Conservation (phyloP, 2,329 filamentous ascomycete species). For the Plectosphaerella plurivora region DNA sequence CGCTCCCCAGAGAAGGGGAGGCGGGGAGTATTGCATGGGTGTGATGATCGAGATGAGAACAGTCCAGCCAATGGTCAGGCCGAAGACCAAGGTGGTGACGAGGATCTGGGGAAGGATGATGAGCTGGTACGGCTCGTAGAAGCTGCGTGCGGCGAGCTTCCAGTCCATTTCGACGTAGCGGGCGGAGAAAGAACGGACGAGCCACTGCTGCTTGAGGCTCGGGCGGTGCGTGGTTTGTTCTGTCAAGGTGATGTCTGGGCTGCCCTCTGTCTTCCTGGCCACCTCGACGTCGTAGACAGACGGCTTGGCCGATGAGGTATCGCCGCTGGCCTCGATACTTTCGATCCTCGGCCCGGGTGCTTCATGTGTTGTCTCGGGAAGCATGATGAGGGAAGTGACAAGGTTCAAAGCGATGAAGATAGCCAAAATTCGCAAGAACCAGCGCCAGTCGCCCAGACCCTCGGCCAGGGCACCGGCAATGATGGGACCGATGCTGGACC, state of each 20-base stretch:
- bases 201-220: constrained; percentile 1
- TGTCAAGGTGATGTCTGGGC: too few species aligned
- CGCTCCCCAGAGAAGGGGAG: constrained; percentile 5
- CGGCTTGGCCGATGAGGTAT: background rate
- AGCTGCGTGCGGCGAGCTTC: background rate
- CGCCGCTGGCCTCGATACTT: background rate
- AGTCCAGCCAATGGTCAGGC: constrained; percentile 8
- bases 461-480: constrained; percentile 10
- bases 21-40: constrained; percentile 3
- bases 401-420: constrained; percentile 12
- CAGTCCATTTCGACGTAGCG: constrained; percentile 8
- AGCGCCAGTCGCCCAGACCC: constrained; percentile 11
- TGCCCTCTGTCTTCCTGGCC: too few species aligned
- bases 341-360: background rate
- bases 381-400: constrained; percentile 11
- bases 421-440: constrained; percentile 12
- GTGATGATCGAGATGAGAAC: constrained; percentile 4
- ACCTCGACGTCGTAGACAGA: too few species aligned
- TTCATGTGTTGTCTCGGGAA: constrained; percentile 12
- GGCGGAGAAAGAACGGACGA: constrained; percentile 5
- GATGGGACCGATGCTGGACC: constrained; percentile 15
- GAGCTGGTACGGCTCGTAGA: constrained; percentile 2
- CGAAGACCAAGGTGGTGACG: constrained; percentile 6
- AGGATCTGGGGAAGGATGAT: constrained; percentile 6
- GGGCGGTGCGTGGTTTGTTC: background rate